Evolutionary conservation across 768 basidiomycete genomes (phyloP), one percentile per base, ranked within the genome.

Genomic region (Macrolepiota fuliginosa): DNA sequence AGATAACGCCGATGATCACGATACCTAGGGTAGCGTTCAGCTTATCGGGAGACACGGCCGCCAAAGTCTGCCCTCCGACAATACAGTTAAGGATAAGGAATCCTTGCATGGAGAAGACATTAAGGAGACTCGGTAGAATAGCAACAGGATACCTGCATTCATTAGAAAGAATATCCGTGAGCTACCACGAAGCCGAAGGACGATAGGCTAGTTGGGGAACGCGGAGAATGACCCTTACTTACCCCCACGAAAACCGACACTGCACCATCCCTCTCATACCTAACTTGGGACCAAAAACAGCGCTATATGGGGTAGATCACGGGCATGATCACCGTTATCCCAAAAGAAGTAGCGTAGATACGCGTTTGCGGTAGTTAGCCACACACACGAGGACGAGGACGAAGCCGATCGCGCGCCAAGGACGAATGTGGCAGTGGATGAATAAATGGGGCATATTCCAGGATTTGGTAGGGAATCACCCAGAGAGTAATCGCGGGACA

Each of bases 231-330:
- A 11, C 24, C 24, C 40, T 7, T 9, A 65, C 65, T 67, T 56
- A 75, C 72, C 72, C 71, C 69, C 70, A 72, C 24, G 73, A 65
- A 59, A 70, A 71, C n/a, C 64, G 65, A 68, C 89, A 84, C 62
- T 85, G 82, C 24, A 91, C 84, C 90, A 94, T 91, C 58, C 89
- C 89, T 19, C 92, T 80, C 68, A 89, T 82, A n/a, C 92, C 92
- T 0, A 90, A 76, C 69, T 86, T 87, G 0, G 92, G 90, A 11
- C 92, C 91, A 74, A 90, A 91, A 2, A 87, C 85, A n/a, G 76
- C 77, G 58, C 81, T 81, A 54, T 19, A 56, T 19, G 53, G 46
- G 39, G 25, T n/a, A 19, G 58, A 37, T 10, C 24, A 19, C 47
- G 13, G 24, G 25, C 4, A 25, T 3, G 6, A 45, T 45, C 42